A percentile compares a stretch with the other conserved stretches of the same genome.
Conservation (phyloP, 73 alveolate genomes). For the Paraurostyla sp. region DNA sequence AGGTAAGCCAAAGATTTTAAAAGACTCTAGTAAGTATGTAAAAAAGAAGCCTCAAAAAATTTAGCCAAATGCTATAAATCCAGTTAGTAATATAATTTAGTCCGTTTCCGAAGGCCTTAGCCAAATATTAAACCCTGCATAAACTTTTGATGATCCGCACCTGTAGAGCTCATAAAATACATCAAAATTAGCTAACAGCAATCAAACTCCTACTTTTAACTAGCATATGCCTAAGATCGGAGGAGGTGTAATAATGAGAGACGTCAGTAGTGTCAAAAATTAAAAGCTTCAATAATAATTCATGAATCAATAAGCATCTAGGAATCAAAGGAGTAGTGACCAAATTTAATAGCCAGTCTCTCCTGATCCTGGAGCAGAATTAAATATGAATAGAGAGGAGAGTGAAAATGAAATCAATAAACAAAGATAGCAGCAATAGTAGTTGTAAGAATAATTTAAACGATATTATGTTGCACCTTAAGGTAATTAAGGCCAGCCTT, state of each 20-base stretch:
- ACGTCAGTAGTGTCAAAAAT: background rate
- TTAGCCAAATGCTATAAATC: background rate
- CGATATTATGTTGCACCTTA: background rate
- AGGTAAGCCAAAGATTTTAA: slow-evolving; percentile 5
- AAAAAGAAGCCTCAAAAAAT: slow-evolving; percentile 25
- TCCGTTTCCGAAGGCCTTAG: slow-evolving; percentile 46
- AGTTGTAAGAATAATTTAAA: slow-evolving; percentile 17
- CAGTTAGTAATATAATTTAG: slow-evolving; percentile 9
- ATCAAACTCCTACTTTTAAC: slow-evolving; percentile 47
- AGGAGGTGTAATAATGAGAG: slow-evolving; percentile 3
- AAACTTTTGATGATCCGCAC: background rate
- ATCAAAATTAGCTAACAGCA: too few relatives aligned
- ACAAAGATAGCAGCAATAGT: background rate
- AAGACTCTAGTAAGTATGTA: slow-evolving; percentile 44
- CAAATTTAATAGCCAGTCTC: background rate
- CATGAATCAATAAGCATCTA: slow-evolving; percentile 15
- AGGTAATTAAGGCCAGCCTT: too few relatives aligned
- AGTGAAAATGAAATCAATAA: slow-evolving; percentile 14
- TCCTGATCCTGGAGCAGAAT: background rate
- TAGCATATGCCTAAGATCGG: slow-evolving; percentile 43
- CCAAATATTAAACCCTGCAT: slow-evolving; percentile 17
- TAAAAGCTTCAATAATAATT: background rate
- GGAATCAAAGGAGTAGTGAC: background rate
- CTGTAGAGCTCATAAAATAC: background rate
- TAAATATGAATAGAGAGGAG: slow-evolving; percentile 28